These are phyloP conservation scores for Pythium utonaiense DNA, from an alignment of 352 stramenopile genomes.

Conservation along the genomic window DNA sequence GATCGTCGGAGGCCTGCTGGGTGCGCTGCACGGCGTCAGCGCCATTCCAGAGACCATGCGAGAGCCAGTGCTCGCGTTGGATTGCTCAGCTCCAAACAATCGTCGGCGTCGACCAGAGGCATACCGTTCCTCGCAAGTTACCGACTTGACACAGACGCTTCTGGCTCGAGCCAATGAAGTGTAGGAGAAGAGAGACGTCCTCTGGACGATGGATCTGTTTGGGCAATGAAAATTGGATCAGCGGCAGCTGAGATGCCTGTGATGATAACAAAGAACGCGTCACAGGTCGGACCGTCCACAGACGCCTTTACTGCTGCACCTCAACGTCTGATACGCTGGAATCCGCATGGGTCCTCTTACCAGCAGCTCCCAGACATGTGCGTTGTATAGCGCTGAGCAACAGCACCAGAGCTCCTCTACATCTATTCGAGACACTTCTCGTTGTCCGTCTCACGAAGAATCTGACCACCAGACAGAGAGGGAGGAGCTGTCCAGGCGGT, in stretches of 20 bases:
- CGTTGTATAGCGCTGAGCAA: not conserved
- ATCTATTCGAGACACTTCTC: not conserved
- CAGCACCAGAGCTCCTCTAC: not conserved
- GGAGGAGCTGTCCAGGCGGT: too few species aligned
- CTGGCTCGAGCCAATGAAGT: constrained; percentile 7
- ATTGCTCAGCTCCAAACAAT: constrained; percentile 18
- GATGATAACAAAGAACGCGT: too few species aligned
- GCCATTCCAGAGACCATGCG: constrained; percentile 44
- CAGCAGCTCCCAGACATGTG: not conserved
- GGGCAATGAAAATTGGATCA: too few species aligned
- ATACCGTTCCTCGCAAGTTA: constrained; percentile 31
- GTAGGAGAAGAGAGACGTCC: too few species aligned
- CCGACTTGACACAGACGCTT: constrained; percentile 25
- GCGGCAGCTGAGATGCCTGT: too few species aligned
- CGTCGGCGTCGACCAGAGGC: constrained; percentile 23
- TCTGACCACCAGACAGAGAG: too few species aligned
- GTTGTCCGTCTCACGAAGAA: too few species aligned
- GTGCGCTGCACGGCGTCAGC: constrained; percentile 40
- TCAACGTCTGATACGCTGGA: not conserved
- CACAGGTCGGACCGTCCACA: too few species aligned
- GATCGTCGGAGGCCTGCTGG: constrained; percentile 49
- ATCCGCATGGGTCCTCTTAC: not conserved
- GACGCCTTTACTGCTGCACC: not conserved
- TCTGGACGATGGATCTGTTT: too few species aligned
- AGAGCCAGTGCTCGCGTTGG: constrained; percentile 36